Base-by-base conservation (phyloP, 2,329 filamentous ascomycete species). In the Monosporascus sp. region DNA sequence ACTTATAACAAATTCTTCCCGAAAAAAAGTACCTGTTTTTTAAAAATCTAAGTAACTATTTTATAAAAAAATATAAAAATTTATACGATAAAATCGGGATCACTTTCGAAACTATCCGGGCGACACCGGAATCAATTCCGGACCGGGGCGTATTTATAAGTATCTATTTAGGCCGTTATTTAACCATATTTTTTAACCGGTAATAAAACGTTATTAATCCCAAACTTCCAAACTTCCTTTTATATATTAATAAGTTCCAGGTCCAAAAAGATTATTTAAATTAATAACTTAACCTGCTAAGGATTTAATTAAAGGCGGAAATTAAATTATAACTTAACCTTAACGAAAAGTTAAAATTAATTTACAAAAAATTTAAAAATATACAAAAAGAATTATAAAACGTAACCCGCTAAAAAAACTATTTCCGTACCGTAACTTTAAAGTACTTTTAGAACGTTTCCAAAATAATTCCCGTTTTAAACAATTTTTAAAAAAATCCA, bases 211-310 rank as follows among this genome's bases (percentile, higher is more conserved):
- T 20, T 24, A 11, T 18, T 17, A 2, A 49, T n/a, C 48, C 49
- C n/a, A 24, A 51, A 38, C 41, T 22, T 43, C n/a, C 9, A 18
- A 56, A 45, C 37, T 53, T 56, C 25, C 48, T 24, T 2, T 45
- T 37, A 8, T 46, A 22, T 38, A 51, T 56, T 18, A 49, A 50
- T 31, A 22, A 56, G 35, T 51, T 56, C 17, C 48, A 56, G 38
- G 51, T 49, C 35, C 35, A 56, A 17, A 56, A 55, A 18, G 38
- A 53, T 31, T 46, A 50, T 31, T 25, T 51, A 7, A 37, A 15
- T 8, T 3, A 55, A 24, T n/a, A 55, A 41, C 51, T 53, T 5
- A 45, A 53, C 27, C n/a, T 49, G 25, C 4, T 55, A 14, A 55
- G 49, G 22, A 43, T 25, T 1, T 45, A 56, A 14, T 41, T 56